phyloP scores from a whole-genome alignment of 1,284 basidiomycete genomes.

The Ustilago nuda region DNA sequence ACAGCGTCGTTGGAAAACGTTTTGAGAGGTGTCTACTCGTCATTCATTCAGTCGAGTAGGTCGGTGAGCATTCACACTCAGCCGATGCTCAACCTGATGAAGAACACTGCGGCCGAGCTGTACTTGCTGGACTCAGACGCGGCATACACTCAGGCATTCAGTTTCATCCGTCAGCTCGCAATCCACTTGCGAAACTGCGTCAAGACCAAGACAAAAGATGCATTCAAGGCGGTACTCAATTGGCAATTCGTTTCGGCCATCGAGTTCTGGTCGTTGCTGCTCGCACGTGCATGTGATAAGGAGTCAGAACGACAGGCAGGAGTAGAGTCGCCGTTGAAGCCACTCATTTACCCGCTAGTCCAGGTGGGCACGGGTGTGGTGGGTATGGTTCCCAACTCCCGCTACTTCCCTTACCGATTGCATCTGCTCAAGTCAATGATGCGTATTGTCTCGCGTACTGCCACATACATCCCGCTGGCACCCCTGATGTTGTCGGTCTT shows the following conservation, averaged over 20 bases:
- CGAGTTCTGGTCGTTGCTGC: conserved; percentile 93
- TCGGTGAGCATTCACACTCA: conserved; percentile 86
- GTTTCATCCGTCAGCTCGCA: conserved; percentile 94
- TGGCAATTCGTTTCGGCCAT: conserved; percentile 98
- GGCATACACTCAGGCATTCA: conserved; percentile 92
- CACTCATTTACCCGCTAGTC: conserved; percentile 92
- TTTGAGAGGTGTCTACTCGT: conserved; percentile 88
- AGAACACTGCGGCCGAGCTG: conserved; percentile 93
- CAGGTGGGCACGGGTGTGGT: conserved; percentile 93
- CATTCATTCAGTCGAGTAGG: conserved; percentile 83
- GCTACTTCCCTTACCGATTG: conserved; percentile 84
- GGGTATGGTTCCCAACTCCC: conserved; percentile 85
- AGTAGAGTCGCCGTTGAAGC: conserved; percentile 80
- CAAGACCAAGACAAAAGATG: conserved; percentile 77
- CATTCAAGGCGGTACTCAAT: conserved; percentile 73
- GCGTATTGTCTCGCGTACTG: conserved; percentile 80
- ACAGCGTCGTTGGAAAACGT: conserved; percentile 85
- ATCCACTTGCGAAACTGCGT: conserved; percentile 91
- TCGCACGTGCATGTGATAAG: conserved; percentile 58
- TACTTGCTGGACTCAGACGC: conserved; percentile 79
- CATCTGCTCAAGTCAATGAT: conserved; percentile 80
- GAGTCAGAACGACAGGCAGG: conserved; percentile 49
- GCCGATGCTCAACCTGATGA: conserved; percentile 96
- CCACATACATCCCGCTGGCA: conserved; percentile 87
- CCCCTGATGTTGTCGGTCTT: conserved; percentile 88